Percentiles rank a stretch among this genome's conserved stretches.
Conservation (phyloP, 2,329 filamentous ascomycete genomes). For the Graphilbum fragrans region DNA sequence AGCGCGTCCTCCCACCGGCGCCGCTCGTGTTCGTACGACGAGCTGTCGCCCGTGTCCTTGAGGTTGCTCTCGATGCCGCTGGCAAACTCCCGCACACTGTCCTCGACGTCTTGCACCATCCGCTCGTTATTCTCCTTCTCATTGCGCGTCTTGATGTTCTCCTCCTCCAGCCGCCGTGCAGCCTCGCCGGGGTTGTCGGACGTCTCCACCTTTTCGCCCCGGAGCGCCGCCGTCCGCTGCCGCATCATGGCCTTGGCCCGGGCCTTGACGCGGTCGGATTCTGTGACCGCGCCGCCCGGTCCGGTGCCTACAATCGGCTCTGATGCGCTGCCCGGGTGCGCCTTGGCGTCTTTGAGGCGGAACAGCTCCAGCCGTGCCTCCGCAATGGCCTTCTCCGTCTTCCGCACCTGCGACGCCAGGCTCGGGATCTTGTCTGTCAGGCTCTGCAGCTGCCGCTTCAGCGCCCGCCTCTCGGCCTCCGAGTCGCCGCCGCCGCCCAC, state of each 20-base stretch:
- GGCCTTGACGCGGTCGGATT: slow-evolving; percentile 88
- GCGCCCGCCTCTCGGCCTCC: slow-evolving; percentile 71
- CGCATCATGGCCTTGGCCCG: slow-evolving; percentile 98
- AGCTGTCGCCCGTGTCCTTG: slow-evolving; percentile 66
- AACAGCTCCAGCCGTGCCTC: slow-evolving; percentile 89
- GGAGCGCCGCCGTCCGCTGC: slow-evolving; percentile 83
- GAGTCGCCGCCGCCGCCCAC: slow-evolving; percentile 62
- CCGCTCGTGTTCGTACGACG: slow-evolving; percentile 75
- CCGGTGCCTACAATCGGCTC: slow-evolving; percentile 81
- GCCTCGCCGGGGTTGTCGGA: slow-evolving; percentile 64
- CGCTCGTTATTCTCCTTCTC: slow-evolving; percentile 91
- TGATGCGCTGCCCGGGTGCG: slow-evolving; percentile 63
- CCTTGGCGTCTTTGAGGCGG: slow-evolving; percentile 85
- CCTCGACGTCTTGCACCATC: slow-evolving; percentile 94
- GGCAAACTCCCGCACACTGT: slow-evolving; percentile 83
- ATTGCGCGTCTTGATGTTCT: slow-evolving; percentile 65
- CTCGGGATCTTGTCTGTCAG: slow-evolving; percentile 85
- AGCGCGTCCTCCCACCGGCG: slow-evolving; percentile 92
- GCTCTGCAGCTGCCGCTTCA: slow-evolving; percentile 82
- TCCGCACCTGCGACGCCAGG: slow-evolving; percentile 81
- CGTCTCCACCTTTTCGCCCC: slow-evolving; percentile 65
- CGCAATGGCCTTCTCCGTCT: slow-evolving; percentile 82
- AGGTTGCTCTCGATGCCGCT: slow-evolving; percentile 75
- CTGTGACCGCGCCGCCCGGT: slow-evolving; percentile 79
- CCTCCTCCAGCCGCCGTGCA: slow-evolving; percentile 77